Conservation (phyloP, 306 rosid species). For the Lathyrus sativus region DNA sequence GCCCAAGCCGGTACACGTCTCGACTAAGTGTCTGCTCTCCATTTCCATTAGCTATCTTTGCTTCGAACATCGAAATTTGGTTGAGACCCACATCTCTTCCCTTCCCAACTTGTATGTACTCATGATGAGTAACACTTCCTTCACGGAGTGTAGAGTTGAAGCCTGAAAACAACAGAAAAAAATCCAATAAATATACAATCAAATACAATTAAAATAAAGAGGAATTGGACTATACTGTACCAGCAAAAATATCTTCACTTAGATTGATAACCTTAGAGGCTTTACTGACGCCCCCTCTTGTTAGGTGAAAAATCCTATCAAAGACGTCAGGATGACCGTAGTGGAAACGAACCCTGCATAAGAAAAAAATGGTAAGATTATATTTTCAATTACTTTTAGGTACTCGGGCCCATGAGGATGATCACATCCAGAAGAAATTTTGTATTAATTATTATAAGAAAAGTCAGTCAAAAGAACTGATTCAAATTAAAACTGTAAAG, state of each 20-base stretch:
- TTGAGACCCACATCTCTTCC: constrained; percentile 62
- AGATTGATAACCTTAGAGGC: constrained; percentile 57
- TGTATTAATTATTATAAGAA: constrained; percentile 2
- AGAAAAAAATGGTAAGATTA: constrained; percentile 23
- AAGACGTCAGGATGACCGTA: constrained; percentile 62
- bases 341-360: constrained; percentile 57
- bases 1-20: constrained; percentile 56
- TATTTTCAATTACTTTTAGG: constrained; percentile 4
- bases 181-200: constrained; percentile 12
- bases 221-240: constrained; percentile 35
- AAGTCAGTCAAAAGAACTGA: constrained; percentile 11
- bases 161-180: constrained; percentile 42
- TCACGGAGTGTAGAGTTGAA: constrained; percentile 59
- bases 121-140: constrained; percentile 61
- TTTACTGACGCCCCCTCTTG: constrained; percentile 61
- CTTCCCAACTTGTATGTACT: constrained; percentile 61
- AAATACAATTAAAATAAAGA: constrained; percentile 30
- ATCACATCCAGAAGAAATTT: constrained; percentile 14
- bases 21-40: constrained; percentile 60
- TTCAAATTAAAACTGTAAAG: constrained; percentile 1
- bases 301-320: constrained; percentile 56
- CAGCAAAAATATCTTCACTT: constrained; percentile 59
- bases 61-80: constrained; percentile 58
- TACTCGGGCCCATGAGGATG: constrained; percentile 10
- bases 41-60: constrained; percentile 58